phyloP scores from a whole-genome alignment of 331 rosid genomes.

The Spiraea crenata region DNA sequence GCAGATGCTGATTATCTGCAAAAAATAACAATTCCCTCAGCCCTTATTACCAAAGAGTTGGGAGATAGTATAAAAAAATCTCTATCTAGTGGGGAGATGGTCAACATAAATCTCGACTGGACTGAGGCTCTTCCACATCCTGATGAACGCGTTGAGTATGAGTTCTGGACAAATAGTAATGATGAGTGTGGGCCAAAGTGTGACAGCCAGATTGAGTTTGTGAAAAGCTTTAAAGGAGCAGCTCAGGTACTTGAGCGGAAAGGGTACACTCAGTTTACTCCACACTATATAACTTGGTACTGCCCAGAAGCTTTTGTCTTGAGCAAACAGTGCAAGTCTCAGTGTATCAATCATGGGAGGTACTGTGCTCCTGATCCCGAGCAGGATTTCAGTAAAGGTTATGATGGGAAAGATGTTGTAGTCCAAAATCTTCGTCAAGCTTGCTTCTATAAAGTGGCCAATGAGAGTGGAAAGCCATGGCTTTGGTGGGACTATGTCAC shows the following conservation, averaged over 20 bases:
- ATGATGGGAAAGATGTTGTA: slow-evolving; percentile 95
- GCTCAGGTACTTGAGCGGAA: slow-evolving; percentile 88
- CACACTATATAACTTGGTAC: slow-evolving; percentile 92
- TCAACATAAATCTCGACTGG: slow-evolving; percentile 89
- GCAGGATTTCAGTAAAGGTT: slow-evolving; percentile 85
- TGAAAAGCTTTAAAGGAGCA: slow-evolving; percentile 73
- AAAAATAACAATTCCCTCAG: slow-evolving; percentile 78
- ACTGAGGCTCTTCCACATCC: slow-evolving; percentile 98
- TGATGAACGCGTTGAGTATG: slow-evolving; percentile 94
- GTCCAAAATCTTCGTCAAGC: slow-evolving; percentile 92
- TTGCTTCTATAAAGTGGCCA: slow-evolving; percentile 85
- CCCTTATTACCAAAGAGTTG: slow-evolving; percentile 75
- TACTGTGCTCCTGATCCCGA: slow-evolving; percentile 99
- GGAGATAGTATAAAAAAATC: slow-evolving; percentile 78
- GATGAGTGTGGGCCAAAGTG: slow-evolving; percentile 95
- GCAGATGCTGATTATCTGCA: slow-evolving; percentile 62
- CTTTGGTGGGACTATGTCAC: slow-evolving; percentile 99
- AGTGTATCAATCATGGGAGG: slow-evolving; percentile 86
- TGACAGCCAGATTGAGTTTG: slow-evolving; percentile 74
- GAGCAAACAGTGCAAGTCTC: slow-evolving; percentile 88
- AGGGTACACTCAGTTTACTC: slow-evolving; percentile 83
- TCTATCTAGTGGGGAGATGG: slow-evolving; percentile 61
- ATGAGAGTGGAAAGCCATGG: slow-evolving; percentile 95
- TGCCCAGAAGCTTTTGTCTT: slow-evolving; percentile 78
- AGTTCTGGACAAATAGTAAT: slow-evolving; percentile 93